Percentiles rank a stretch among this genome's conserved stretches.
These are phyloP conservation scores for Solanum microdontum DNA, from an alignment of 257 asterid species.

Conservation along the genomic window DNA sequence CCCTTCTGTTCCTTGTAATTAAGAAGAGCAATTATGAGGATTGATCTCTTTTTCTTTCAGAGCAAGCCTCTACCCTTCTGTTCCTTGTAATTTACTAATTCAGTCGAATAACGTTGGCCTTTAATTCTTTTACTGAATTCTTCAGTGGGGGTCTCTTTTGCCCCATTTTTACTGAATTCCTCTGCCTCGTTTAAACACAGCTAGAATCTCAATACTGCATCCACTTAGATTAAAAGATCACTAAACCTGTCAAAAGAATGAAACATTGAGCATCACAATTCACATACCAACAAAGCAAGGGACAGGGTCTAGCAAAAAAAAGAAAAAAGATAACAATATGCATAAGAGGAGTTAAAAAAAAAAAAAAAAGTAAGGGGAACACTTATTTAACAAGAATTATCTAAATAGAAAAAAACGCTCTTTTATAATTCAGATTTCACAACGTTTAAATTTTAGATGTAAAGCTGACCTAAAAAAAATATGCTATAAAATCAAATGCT, in stretches of 20 bases:
- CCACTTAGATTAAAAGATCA: conserved; percentile 1
- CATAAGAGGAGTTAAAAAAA: not conserved
- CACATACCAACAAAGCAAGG: not conserved
- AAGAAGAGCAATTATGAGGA: not conserved
- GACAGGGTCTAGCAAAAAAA: not conserved
- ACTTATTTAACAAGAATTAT: not conserved
- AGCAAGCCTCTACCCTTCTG: not conserved
- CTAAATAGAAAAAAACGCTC: not conserved
- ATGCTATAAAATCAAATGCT: not conserved
- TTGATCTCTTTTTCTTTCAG: not conserved
- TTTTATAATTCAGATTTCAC: not conserved
- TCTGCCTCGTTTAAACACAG: conserved; percentile 62
- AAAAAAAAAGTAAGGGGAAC: not conserved
- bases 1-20: no score
- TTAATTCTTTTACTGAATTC: not conserved
- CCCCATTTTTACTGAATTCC: conserved; percentile 6
- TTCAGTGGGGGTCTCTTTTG: not conserved
- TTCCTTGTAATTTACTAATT: not conserved
- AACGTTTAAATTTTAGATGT: not conserved
- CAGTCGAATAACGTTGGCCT: not conserved
- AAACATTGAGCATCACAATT: not conserved
- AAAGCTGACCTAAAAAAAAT: not conserved
- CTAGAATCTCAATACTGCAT: conserved; percentile 82
- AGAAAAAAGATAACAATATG: not conserved
- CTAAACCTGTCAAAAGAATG: not conserved